Conservation (phyloP, 345 rosid species). For the Acer saccharum region DNA sequence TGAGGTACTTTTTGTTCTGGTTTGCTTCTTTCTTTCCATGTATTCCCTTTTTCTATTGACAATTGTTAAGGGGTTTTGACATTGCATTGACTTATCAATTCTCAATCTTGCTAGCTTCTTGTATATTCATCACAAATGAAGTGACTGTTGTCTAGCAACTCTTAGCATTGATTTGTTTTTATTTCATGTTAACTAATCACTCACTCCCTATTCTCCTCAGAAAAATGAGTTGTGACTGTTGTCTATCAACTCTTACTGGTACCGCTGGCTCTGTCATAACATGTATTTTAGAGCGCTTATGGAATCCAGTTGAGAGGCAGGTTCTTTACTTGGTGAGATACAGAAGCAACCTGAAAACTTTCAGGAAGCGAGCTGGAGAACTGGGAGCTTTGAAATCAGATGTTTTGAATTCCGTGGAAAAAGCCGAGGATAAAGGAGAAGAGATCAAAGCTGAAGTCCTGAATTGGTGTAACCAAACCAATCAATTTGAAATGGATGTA, state of each 20-base stretch:
- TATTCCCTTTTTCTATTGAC: too few relatives aligned
- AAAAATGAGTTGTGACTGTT: background rate
- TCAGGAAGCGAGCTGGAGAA: background rate
- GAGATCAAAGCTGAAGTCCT: slow-evolving; percentile 3
- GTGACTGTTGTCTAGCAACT: too few relatives aligned
- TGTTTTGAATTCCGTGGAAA: background rate
- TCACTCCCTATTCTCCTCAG: background rate
- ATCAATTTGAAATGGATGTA: background rate
- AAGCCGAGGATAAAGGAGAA: background rate
- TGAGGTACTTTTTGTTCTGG: too few relatives aligned
- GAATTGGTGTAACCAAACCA: background rate
- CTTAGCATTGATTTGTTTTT: too few relatives aligned
- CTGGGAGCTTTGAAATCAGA: background rate
- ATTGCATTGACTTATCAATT: too few relatives aligned
- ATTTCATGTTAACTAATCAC: too few relatives aligned
- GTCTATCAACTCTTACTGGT: background rate
- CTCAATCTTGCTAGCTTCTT: too few relatives aligned
- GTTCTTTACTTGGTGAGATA: background rate
- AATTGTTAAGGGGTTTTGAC: too few relatives aligned
- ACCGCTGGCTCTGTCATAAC: background rate
- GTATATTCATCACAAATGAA: too few relatives aligned
- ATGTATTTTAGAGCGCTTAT: background rate
- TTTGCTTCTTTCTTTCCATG: too few relatives aligned
- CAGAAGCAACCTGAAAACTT: background rate
- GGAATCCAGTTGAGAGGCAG: background rate